A percentile compares a stretch with the other conserved stretches of the same genome.
Conservation (phyloP, 2,329 filamentous ascomycete species). For the Endocalyx cinctus region DNA sequence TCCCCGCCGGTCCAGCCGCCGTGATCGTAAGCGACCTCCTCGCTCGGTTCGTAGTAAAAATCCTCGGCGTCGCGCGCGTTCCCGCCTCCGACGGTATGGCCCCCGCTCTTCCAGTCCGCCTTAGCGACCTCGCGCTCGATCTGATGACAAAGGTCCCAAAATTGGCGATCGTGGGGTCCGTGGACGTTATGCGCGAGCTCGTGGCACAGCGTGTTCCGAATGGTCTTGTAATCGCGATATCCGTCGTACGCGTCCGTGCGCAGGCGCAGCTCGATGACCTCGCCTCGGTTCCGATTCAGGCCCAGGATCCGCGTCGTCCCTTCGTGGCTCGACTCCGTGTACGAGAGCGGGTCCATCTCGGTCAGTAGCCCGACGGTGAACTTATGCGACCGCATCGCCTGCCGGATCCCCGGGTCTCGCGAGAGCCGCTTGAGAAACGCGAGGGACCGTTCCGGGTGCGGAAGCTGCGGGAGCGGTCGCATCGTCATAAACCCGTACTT, state of each 20-base stretch:
- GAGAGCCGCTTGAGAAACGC: slow-evolving; percentile 71
- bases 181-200: slow-evolving; percentile 92
- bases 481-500: slow-evolving; percentile 77
- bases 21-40: slow-evolving; percentile 58
- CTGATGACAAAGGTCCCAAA: slow-evolving; percentile 83
- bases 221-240: slow-evolving; percentile 87
- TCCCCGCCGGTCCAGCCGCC: slow-evolving; percentile 76
- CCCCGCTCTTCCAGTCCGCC: slow-evolving; percentile 73
- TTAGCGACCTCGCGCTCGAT: slow-evolving; percentile 83
- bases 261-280: slow-evolving; percentile 84
- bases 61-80: too few species aligned
- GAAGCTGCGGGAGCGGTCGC: slow-evolving; percentile 71
- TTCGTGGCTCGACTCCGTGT: slow-evolving; percentile 70
- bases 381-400: slow-evolving; percentile 76
- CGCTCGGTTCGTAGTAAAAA: slow-evolving; percentile 53
- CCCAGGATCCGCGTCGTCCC: slow-evolving; percentile 73
- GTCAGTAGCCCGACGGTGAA: slow-evolving; percentile 84
- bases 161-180: slow-evolving; percentile 75
- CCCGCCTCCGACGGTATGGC: slow-evolving; percentile 61
- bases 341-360: slow-evolving; percentile 86
- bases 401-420: slow-evolving; percentile 78
- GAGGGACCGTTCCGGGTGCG: slow-evolving; percentile 66
- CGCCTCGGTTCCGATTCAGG: slow-evolving; percentile 79
- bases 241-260: slow-evolving; percentile 94
- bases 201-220: slow-evolving; percentile 88